Base-by-base conservation (phyloP, 1,139 yeast genomes). In the Scheffersomyces titani region DNA sequence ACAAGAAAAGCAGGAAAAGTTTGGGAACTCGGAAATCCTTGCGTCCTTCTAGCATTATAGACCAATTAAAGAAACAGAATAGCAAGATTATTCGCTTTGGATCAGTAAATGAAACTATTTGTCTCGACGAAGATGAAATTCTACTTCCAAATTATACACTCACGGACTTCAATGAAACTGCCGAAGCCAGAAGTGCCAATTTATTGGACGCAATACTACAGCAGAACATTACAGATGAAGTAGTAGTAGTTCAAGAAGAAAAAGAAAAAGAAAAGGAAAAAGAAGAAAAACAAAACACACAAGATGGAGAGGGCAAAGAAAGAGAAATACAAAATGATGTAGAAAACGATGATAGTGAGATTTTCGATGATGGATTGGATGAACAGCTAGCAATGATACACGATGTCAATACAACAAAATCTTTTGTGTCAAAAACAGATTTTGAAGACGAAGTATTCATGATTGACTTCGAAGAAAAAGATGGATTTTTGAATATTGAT, bases 321-420 rank as follows among this genome's bases (percentile, higher is more conserved):
- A 54, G 3, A 19, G 20, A 21, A n/a, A n/a, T n/a, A n/a, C n/a
- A n/a, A n/a, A n/a, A n/a, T n/a, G 30, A 40, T 19, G 6, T n/a
- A 22, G 51, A 47, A 45, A 45, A 22, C 40, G 67, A 62, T 6
- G 70, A 65, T 21, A 68, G 67, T 19, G 69, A 67, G n/a, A 63
- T 63, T 3, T 70, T 71, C 59, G 69, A 72, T 54, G 77, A 72
- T 55, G 74, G 71, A 0, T 62, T 72, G 20, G 74, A 73, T 51
- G 73, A 70, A 3, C 70, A 67, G 48, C 57, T 70, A 36, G 67
- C 61, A 3, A 49, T 55, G 47, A 51, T 61, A 22, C 56, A 62
- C 18, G 36, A 55, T 24, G 55, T 52, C 36, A 21, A 30, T 53
- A 44, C 19, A 53, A 47, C 19, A 30, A 22, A 18, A 30, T 36